Conservation (phyloP, 495 filamentous ascomycete species). For the Talaromyces borbonicus region DNA sequence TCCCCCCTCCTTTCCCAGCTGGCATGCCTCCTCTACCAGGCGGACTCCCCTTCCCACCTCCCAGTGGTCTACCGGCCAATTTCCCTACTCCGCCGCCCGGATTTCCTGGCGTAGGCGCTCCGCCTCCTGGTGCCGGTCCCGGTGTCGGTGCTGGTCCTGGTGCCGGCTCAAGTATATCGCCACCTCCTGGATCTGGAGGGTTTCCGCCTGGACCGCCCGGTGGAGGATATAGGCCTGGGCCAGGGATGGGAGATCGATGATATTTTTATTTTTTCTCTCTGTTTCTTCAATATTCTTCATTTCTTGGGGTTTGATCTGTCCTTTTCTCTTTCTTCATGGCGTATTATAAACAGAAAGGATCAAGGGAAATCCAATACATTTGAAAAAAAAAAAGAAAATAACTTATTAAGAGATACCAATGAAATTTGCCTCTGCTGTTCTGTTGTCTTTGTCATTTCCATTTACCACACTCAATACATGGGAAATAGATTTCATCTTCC, state of each 20-base stretch:
- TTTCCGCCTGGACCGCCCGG: slow-evolving; percentile 20
- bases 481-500: no score
- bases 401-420: neutral
- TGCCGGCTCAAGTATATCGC: slow-evolving; percentile 19
- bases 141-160: slow-evolving; percentile 6
- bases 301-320: no score
- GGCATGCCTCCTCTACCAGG: slow-evolving; percentile 24
- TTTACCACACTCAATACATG: no score
- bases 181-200: slow-evolving; percentile 15
- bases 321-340: no score
- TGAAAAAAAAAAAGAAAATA: neutral
- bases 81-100: slow-evolving; percentile 36
- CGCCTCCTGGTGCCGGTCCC: slow-evolving; percentile 16
- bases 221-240: slow-evolving; percentile 2
- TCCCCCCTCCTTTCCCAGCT: slow-evolving; percentile 50
- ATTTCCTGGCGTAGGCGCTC: slow-evolving; percentile 19
- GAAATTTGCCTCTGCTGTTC: neutral
- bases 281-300: no score
- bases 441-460: no score
- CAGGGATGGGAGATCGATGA: slow-evolving; percentile 1
- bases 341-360: neutral
- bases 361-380: neutral
- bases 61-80: slow-evolving; percentile 46
- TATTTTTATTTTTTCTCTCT: neutral
- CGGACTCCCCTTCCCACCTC: slow-evolving; percentile 44